A percentile compares a stretch with the other conserved stretches of the same genome.
phyloP scores from a whole-genome alignment of 495 filamentous ascomycete genomes.

The Penicillium daleae region DNA sequence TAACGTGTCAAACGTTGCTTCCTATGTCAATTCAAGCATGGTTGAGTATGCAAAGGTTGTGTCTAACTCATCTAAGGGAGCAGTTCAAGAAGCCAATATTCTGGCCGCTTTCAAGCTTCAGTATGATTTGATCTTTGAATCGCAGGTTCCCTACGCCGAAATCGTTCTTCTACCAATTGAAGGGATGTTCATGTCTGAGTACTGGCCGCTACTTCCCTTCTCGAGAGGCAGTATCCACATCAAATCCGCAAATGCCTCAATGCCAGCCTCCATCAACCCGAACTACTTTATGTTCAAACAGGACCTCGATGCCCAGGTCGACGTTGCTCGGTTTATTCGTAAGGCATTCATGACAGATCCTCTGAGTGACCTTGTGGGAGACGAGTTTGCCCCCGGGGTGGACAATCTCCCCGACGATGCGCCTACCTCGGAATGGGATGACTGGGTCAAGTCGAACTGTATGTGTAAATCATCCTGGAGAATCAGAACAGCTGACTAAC shows the following conservation, averaged over 20 bases:
- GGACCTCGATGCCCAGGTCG: conserved; percentile 26
- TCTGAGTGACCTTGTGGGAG: conserved; percentile 23
- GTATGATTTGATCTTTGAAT: conserved; percentile 47
- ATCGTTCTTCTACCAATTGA: conserved; percentile 32
- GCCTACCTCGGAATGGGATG: conserved; percentile 18
- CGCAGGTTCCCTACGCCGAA: conserved; percentile 45
- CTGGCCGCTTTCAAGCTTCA: conserved; percentile 41
- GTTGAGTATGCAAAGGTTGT: conserved; percentile 34
- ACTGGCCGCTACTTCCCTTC: conserved; percentile 46
- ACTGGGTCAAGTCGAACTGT: conserved; percentile 30
- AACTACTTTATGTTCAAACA: conserved; percentile 31
- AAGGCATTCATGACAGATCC: conserved; percentile 20
- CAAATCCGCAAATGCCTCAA: conserved; percentile 21
- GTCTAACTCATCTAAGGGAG: conserved; percentile 32
- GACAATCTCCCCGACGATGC: conserved; percentile 23
- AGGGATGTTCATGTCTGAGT: conserved; percentile 32
- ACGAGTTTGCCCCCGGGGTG: conserved; percentile 25
- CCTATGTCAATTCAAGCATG: conserved; percentile 25
- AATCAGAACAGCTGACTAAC: conserved; percentile 6
- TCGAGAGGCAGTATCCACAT: conserved; percentile 53
- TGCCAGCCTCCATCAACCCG: conserved; percentile 28
- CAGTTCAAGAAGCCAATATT: conserved; percentile 24
- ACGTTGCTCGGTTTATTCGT: conserved; percentile 30
- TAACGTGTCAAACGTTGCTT: conserved; percentile 27
- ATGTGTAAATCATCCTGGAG: conserved; percentile 6